A percentile compares a stretch with the other conserved stretches of the same genome.
These are phyloP conservation scores for Plenodomus biglobosus DNA, from an alignment of 2,329 filamentous ascomycete genomes.

Conservation along the genomic window DNA sequence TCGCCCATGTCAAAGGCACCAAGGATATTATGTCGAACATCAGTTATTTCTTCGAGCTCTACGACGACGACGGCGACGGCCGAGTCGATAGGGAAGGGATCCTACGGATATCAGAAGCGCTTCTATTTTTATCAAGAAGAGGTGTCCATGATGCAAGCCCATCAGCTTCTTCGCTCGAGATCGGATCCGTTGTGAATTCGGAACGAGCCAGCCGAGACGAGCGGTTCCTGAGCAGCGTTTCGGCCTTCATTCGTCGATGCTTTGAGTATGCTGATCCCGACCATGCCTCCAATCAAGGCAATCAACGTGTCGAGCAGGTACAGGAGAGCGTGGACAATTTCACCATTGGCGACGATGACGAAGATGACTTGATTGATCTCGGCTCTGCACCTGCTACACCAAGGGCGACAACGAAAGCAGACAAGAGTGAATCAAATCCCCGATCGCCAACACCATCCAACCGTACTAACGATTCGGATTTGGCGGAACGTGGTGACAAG, in stretches of 20 bases:
- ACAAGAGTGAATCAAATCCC: constrained; percentile 30
- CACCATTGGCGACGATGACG: constrained; percentile 70
- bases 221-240: constrained; percentile 87
- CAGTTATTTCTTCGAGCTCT: constrained; percentile 95
- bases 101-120: constrained; percentile 86
- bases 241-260: constrained; percentile 91
- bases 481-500: constrained; percentile 49
- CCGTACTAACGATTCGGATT: constrained; percentile 26
- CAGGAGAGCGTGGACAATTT: constrained; percentile 59
- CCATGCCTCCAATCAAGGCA: constrained; percentile 60
- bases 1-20: constrained; percentile 89
- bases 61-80: constrained; percentile 89
- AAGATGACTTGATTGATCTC: constrained; percentile 65
- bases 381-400: constrained; percentile 44
- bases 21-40: constrained; percentile 98
- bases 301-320: constrained; percentile 31
- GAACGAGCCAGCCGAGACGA: constrained; percentile 69
- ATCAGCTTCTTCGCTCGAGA: constrained; percentile 60
- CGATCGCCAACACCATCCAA: constrained; percentile 29
- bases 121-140: constrained; percentile 87
- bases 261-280: constrained; percentile 98
- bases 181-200: constrained; percentile 45
- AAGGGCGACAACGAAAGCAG: constrained; percentile 31
- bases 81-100: constrained; percentile 95
- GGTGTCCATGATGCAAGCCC: constrained; percentile 77